These are phyloP conservation scores for Coemansia sp. DNA, from an alignment of 192 early-diverging fungal species.

Conservation along the genomic window DNA sequence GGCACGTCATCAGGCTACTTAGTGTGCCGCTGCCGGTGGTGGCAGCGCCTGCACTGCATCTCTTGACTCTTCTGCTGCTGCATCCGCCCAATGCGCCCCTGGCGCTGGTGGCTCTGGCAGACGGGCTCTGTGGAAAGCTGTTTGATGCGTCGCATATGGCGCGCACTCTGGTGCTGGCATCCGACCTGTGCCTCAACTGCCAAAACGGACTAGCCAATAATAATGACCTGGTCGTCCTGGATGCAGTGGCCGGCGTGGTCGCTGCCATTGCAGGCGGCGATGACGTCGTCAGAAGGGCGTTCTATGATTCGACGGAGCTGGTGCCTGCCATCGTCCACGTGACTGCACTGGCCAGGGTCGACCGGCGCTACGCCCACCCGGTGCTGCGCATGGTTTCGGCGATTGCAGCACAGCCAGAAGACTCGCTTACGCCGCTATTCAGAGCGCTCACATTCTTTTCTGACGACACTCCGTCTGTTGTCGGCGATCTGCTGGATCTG, in stretches of 20 bases:
- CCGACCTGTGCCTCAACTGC: slow-evolving; percentile 44
- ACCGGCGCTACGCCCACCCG: slow-evolving; percentile 30
- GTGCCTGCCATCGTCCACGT: slow-evolving; percentile 22
- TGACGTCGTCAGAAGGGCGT: neutral
- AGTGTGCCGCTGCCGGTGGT: slow-evolving; percentile 22
- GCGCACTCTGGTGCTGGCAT: slow-evolving; percentile 25
- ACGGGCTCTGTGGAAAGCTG: slow-evolving; percentile 28
- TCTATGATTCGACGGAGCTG: slow-evolving; percentile 14
- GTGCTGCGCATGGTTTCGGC: slow-evolving; percentile 17
- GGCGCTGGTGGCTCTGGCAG: slow-evolving; percentile 17
- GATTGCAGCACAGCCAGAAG: neutral
- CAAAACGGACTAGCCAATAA: neutral
- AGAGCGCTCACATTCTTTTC: neutral
- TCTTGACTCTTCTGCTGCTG: slow-evolving; percentile 30
- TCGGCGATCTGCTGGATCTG: slow-evolving; percentile 24
- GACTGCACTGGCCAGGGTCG: slow-evolving; percentile 10
- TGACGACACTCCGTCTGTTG: neutral
- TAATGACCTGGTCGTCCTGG: slow-evolving; percentile 19
- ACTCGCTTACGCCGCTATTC: slow-evolving; percentile 1
- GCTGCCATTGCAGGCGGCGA: neutral
- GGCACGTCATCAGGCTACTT: slow-evolving; percentile 36
- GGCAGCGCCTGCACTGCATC: slow-evolving; percentile 34
- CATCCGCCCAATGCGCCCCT: no score
- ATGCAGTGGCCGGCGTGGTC: slow-evolving; percentile 15
- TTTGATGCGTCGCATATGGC: slow-evolving; percentile 34